Evolutionary conservation across 164 flowering plant genomes (phyloP).

Genomic region (Piper longum): DNA sequence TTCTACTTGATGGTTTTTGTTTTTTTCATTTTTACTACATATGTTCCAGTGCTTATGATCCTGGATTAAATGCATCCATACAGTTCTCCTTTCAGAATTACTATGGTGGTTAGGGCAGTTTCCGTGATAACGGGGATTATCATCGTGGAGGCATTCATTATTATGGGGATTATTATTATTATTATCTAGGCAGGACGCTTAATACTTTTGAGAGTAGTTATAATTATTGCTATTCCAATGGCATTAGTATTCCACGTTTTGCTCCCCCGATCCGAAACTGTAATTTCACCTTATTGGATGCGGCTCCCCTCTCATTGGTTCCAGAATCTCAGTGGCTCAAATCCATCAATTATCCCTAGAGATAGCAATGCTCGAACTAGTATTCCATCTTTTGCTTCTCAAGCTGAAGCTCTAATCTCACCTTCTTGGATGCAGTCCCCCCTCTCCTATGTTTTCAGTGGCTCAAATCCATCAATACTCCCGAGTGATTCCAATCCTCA

Average conservation of each 20-base stretch:
- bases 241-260: not conserved
- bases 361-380: not conserved
- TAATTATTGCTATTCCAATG: not conserved
- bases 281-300: constrained; percentile 3
- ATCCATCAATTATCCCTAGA: not conserved
- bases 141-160: too few relatives aligned
- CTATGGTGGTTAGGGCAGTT: constrained; percentile 1
- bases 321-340: not conserved
- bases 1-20: not conserved
- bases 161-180: too few relatives aligned
- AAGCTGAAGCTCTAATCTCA: too few relatives aligned
- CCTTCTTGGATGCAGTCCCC: too few relatives aligned
- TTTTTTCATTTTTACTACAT: not conserved
- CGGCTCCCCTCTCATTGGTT: constrained; percentile 5
- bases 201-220: not conserved
- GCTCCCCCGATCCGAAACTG: constrained; percentile 2
- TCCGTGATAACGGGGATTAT: not conserved
- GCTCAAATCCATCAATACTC: too few relatives aligned
- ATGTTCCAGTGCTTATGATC: constrained; percentile 1
- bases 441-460: too few relatives aligned
- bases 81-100: not conserved
- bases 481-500: too few relatives aligned
- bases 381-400: not conserved
- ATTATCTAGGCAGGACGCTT: not conserved
- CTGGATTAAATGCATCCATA: not conserved